phyloP scores from a whole-genome alignment of 2,329 filamentous ascomycete species.

The Acrocalymma vagum region DNA sequence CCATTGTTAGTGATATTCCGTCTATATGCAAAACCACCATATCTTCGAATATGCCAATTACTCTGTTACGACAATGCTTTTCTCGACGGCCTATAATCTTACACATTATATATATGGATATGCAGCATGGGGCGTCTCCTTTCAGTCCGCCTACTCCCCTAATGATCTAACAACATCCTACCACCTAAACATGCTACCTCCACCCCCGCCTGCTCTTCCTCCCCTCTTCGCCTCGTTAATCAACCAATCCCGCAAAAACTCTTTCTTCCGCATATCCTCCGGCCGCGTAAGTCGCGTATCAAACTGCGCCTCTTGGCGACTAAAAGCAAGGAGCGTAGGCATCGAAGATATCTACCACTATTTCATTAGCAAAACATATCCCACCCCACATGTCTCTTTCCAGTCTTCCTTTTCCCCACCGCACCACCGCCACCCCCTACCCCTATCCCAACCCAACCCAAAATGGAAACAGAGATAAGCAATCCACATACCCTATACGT shows the following conservation, averaged over 20 bases:
- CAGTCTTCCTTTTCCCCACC: not conserved
- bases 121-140: too few species aligned
- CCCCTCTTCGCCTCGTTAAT: constrained; percentile 56
- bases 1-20: too few species aligned
- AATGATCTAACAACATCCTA: constrained; percentile 27
- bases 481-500: constrained; percentile 46
- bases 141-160: not conserved
- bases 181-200: constrained; percentile 51
- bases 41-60: too few species aligned
- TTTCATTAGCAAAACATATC: not conserved
- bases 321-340: constrained; percentile 60
- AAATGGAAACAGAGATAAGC: not conserved
- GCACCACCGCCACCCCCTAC: constrained; percentile 1
- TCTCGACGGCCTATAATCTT: too few species aligned
- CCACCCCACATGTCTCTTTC: constrained; percentile 4
- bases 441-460: not conserved
- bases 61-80: too few species aligned
- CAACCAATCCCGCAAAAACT: constrained; percentile 57
- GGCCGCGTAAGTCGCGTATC: constrained; percentile 54
- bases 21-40: too few species aligned
- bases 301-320: constrained; percentile 58
- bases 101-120: too few species aligned
- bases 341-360: constrained; percentile 52
- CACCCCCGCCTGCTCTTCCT: constrained; percentile 53
- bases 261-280: constrained; percentile 56